Percentiles rank a stretch among this genome's conserved stretches.
Evolutionary conservation across 2,329 filamentous ascomycete species (phyloP).

Genomic region (Nemania diffusa): DNA sequence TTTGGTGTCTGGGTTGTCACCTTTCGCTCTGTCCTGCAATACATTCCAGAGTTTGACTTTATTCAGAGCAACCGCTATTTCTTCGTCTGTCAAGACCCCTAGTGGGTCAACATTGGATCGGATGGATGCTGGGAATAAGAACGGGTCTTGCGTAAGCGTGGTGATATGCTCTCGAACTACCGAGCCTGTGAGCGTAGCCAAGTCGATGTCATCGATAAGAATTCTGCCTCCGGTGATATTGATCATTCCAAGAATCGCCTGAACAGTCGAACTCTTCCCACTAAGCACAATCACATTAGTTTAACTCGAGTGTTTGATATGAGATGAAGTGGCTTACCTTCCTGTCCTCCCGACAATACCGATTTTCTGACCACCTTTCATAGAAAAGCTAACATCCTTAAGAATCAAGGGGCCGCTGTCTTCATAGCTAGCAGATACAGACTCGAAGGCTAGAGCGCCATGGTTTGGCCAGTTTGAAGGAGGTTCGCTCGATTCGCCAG

Average conservation of each 20-base stretch:
- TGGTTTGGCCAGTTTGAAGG: constrained; percentile 42
- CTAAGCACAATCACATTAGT: constrained; percentile 27
- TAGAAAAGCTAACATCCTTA: constrained; percentile 39
- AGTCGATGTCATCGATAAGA: constrained; percentile 59
- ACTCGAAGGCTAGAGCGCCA: constrained; percentile 42
- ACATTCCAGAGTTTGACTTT: constrained; percentile 40
- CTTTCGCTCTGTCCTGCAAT: constrained; percentile 27
- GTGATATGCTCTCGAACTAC: constrained; percentile 57
- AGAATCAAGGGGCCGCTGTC: constrained; percentile 37
- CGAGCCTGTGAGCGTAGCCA: constrained; percentile 56
- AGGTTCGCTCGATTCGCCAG: constrained; percentile 16
- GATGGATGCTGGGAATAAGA: constrained; percentile 56
- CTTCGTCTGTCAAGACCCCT: constrained; percentile 49
- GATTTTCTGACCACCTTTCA: constrained; percentile 57
- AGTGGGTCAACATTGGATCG: constrained; percentile 60
- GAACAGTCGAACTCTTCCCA: constrained; percentile 56
- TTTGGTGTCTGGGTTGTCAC: constrained; percentile 12
- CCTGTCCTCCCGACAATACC: constrained; percentile 63
- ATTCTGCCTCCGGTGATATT: constrained; percentile 57
- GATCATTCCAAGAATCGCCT: constrained; percentile 61
- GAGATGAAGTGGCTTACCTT: constrained; percentile 33
- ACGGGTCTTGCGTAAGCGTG: constrained; percentile 59
- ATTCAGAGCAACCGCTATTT: constrained; percentile 55
- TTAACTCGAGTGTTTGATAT: neutral
- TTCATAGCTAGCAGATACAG: constrained; percentile 46